Evolutionary conservation across 1,284 basidiomycete species (phyloP), one percentile per base, ranked within the genome.

Genomic region (Ceratobasidium sp.): DNA sequence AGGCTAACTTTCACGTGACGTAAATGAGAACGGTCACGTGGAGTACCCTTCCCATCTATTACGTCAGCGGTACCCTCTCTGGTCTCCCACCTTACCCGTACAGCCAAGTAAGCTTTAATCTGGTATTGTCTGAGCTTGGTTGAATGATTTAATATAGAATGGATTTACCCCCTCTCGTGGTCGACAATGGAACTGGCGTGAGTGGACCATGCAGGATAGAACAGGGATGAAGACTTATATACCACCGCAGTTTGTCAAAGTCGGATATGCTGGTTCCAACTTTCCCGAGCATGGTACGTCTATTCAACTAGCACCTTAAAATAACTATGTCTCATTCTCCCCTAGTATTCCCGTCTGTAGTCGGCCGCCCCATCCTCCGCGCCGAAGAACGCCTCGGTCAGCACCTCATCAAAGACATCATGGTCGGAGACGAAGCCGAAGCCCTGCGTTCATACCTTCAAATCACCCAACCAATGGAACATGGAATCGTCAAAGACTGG

Each of bases 401-500:
- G 39, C 86, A 90, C 8, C 81, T 89, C 74, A 96, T 98, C 85
- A 94, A 94, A 80, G 97, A 99, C 82, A 92, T 99, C 82, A 98
- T 99, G 96, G 85, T 97, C 80, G 96, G 96, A 75, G 94, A 97
- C 82, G 95, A 98, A 81, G 97, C 97, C 30, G 94, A 94, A 52
- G 88, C 92, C 81, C 92, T 95, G 80, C 91, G 97, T 60, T 97
- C 94, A 79, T 98, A 94, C 83, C 89, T 99, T 34, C 97, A 99
- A 82, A 88, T 99, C 71, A 93, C 94, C 1, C 97, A 99, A 78
- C 97, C 97, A 1, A 96, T 99, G 94, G 97, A 99, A 81, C 97
- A 99, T 82, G 97, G 97, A 72, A 97, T 99, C 81, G 91, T 99
- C 71, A 92, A 92, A 79, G 97, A 99, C 83, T 99, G 97, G 96